A percentile compares a stretch with the other conserved stretches of the same genome.
Evolutionary conservation across 2,329 filamentous ascomycete species (phyloP).

Genomic region (Drechslerella dactyloides): DNA sequence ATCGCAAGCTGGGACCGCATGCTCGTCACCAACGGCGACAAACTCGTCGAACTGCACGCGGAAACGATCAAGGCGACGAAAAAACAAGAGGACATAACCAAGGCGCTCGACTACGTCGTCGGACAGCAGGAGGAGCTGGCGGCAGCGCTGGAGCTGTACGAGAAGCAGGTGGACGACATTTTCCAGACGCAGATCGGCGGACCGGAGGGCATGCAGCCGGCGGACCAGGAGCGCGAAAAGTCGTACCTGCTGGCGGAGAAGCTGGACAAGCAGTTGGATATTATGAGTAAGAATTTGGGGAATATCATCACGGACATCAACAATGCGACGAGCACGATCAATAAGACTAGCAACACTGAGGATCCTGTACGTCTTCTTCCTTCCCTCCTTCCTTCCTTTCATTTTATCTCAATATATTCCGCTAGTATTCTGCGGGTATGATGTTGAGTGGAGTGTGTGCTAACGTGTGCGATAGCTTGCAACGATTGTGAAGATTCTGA

Average conservation of each 20-base stretch:
- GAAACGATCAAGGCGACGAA: constrained; percentile 93
- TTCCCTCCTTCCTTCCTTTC: no score
- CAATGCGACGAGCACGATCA: constrained; percentile 83
- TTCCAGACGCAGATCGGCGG: constrained; percentile 78
- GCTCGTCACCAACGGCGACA: constrained; percentile 90
- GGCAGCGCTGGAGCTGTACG: constrained; percentile 86
- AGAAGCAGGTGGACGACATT: constrained; percentile 87
- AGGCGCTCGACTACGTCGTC: constrained; percentile 86
- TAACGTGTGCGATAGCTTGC: constrained; percentile 68
- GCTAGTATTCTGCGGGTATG: no score
- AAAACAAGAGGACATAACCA: constrained; percentile 90
- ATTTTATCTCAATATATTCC: no score
- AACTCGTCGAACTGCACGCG: constrained; percentile 90
- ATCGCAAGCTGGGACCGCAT: constrained; percentile 90
- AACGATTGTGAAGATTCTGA: constrained; percentile 93
- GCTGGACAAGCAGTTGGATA: constrained; percentile 84
- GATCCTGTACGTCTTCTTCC: constrained; percentile 82
- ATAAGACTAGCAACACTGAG: constrained; percentile 85
- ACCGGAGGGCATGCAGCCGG: constrained; percentile 77
- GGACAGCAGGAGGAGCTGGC: constrained; percentile 90
- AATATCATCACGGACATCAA: constrained; percentile 99
- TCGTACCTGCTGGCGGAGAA: constrained; percentile 97
- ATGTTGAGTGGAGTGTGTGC: constrained; percentile 2
- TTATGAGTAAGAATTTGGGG: constrained; percentile 88
- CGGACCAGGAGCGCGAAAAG: constrained; percentile 92